Percentiles rank a stretch among this genome's conserved stretches.
phyloP scores from a whole-genome alignment of 257 asterid species.

The Solanum dulcamara region DNA sequence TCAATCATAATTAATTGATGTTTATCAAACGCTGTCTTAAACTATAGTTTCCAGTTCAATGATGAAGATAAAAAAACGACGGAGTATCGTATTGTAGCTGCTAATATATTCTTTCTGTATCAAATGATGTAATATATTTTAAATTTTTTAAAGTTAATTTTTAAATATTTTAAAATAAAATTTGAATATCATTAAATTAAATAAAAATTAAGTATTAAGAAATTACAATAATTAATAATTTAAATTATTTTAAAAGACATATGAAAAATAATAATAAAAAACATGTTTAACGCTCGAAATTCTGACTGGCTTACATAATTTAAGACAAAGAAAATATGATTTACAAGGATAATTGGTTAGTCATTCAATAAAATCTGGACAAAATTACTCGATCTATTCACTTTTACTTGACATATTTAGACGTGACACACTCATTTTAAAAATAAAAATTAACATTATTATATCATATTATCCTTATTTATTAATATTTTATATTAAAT shows the following conservation, averaged over 20 bases:
- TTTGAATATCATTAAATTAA: neutral
- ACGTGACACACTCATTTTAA: too few species aligned
- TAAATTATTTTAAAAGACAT: neutral
- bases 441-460: too few species aligned
- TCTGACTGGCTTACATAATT: neutral
- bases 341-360: neutral
- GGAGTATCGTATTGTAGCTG: neutral
- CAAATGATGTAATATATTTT: neutral
- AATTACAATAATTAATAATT: neutral
- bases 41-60: neutral
- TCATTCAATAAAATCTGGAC: neutral
- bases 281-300: rapidly evolving
- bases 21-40: neutral
- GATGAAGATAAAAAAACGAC: neutral
- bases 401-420: neutral
- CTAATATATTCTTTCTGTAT: neutral
- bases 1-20: neutral
- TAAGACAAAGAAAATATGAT: neutral
- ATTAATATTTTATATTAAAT: too few species aligned
- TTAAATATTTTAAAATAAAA: neutral
- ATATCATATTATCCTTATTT: neutral
- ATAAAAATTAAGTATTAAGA: neutral
- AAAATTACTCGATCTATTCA: neutral
- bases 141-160: neutral
- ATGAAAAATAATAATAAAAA: neutral